Evolutionary conservation across 352 stramenopile species (phyloP).

Genomic region (Nannochloropsis limnetica): DNA sequence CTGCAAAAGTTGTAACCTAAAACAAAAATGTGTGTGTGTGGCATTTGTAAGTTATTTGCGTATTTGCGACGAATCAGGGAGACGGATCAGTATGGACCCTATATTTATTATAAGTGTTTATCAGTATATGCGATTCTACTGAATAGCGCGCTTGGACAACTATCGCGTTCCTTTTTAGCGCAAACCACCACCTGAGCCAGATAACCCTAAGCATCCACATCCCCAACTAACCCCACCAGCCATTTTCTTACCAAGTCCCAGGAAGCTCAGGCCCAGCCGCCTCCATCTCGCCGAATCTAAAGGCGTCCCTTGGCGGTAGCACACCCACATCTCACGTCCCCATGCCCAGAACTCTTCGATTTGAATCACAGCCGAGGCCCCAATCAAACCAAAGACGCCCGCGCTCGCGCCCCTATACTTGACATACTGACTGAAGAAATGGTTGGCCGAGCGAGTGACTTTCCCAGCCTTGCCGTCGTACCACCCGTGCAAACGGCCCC

Average conservation of each 20-base stretch:
- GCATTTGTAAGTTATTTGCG: neutral
- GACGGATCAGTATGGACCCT: neutral
- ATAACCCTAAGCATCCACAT: neutral
- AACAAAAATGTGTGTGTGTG: neutral
- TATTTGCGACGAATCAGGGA: neutral
- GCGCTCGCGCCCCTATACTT: neutral
- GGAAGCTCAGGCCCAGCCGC: neutral
- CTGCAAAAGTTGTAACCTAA: constrained; percentile 29
- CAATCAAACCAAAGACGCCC: neutral
- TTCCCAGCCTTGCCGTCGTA: neutral
- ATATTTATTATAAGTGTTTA: neutral
- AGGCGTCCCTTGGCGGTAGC: neutral
- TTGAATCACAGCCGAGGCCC: neutral
- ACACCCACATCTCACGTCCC: neutral
- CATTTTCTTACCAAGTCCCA: constrained; percentile 27
- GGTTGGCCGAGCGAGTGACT: neutral
- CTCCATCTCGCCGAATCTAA: neutral
- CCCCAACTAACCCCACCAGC: neutral
- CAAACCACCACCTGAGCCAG: neutral
- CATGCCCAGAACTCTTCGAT: neutral
- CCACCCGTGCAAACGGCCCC: neutral
- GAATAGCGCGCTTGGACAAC: neutral
- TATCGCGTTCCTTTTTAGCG: neutral
- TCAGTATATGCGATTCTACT: neutral
- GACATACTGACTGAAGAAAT: constrained; percentile 27